Evolutionary conservation across 75 land plant species (phyloP), one percentile per base, ranked within the genome.

Genomic region (Pinus tabuliformis): DNA sequence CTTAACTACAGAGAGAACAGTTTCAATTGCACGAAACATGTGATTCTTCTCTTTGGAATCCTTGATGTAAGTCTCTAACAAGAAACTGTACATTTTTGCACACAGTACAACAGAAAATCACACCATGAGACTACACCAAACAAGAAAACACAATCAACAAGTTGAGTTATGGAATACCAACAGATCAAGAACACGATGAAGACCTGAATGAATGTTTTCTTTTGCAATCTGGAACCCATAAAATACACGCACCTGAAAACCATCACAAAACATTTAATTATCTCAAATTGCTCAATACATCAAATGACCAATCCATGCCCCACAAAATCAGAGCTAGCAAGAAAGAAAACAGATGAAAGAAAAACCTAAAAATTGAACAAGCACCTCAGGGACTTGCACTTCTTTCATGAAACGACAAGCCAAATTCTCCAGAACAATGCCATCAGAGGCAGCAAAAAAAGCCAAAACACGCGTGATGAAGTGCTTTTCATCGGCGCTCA

Each of bases 191-290:
- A 42, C 45, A 5, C 3, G 45, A 42, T 42, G 45, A 42, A 42
- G 57, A 84, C 86, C 86, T 24, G 97, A 94, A 75, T 94, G 97
- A 78, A 94, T 90, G 77, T 94, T 94, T 77, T 94, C 97, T 36
- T 92, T 92, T 17, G 97, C 97, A 64, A 94, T 92, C 85, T 94
- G 97, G 77, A 94, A 94, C 13, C 97, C 97, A 75, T 94, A 94
- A 83, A 94, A 94, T 26, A 95, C 97, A 16, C 97, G 87, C 7
- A 93, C 95, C 91, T 94, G 72, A 5, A 64, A 21, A 13, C 18
- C 45, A 42, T 42, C 45, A 42, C 45, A 42, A 42, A 42, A 42
- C 45, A 5, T 6, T 42, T 5, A 42, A 42, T n/a, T 42, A 42
- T 3, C 0, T 0, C 45, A 42, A 42, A 42, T 42, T 1, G 33